Percentiles rank a stretch among this genome's conserved stretches.
Conservation (phyloP, 192 early-diverging fungal species). For the Diversispora epigaea region DNA sequence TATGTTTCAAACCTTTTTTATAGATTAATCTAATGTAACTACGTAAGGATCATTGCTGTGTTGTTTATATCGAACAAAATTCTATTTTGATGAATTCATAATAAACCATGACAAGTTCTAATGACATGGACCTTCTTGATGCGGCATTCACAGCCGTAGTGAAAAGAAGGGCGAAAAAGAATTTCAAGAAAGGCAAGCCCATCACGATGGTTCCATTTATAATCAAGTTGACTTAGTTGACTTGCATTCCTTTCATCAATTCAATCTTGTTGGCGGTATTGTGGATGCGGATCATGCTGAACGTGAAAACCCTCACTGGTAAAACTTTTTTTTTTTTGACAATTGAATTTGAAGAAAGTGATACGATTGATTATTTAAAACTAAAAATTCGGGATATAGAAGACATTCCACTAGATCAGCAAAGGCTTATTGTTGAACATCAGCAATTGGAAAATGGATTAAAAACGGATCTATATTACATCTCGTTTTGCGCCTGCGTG, state of each 20-base stretch:
- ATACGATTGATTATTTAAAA: constrained; percentile 70
- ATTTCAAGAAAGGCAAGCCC: not conserved
- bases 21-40: too few relatives aligned
- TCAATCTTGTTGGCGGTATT: not conserved
- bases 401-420: constrained; percentile 72
- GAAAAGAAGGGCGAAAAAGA: not conserved
- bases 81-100: too few relatives aligned
- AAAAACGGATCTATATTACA: constrained; percentile 66
- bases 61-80: too few relatives aligned
- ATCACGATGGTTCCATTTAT: not conserved
- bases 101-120: not conserved
- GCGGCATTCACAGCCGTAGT: constrained; percentile 6
- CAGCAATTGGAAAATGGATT: constrained; percentile 71
- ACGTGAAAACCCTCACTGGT: constrained; percentile 68
- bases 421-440: constrained; percentile 64
- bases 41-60: too few relatives aligned
- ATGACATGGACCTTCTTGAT: constrained; percentile 12
- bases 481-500: constrained; percentile 62
- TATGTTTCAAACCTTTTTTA: too few relatives aligned
- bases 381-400: constrained; percentile 76
- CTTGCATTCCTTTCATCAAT: not conserved
- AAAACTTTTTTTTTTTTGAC: constrained; percentile 95
- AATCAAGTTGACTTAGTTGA: not conserved
- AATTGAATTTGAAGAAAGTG: constrained; percentile 69
- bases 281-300: too few relatives aligned